phyloP scores from a whole-genome alignment of 208 protist species.

The Porcisia deanei region DNA sequence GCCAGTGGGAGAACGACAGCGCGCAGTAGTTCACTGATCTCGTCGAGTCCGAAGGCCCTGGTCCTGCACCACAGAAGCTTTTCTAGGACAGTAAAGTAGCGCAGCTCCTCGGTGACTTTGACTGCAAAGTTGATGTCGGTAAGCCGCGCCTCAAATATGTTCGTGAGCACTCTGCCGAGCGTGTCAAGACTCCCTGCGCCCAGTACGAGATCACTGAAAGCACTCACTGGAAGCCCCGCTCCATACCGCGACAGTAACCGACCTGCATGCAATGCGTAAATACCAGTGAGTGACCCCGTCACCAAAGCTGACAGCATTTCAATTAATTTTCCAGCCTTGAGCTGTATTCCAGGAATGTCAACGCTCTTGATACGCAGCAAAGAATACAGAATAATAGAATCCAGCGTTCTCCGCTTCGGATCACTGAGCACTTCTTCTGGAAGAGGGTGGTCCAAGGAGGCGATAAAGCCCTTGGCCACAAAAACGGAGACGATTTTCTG shows the following conservation, averaged over 20 bases:
- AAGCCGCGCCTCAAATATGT: constrained; percentile 74
- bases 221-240: constrained; percentile 59
- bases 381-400: constrained; percentile 82
- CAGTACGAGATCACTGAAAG: constrained; percentile 74
- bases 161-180: constrained; percentile 43
- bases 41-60: constrained; percentile 32
- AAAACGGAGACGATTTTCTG: constrained; percentile 44
- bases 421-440: constrained; percentile 53
- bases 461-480: constrained; percentile 53
- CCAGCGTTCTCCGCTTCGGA: constrained; percentile 65
- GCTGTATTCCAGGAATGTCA: constrained; percentile 45
- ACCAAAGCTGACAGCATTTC: constrained; percentile 56
- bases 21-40: constrained; percentile 66
- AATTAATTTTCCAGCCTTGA: constrained; percentile 37
- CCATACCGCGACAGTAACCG: constrained; percentile 70
- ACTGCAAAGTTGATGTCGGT: constrained; percentile 68
- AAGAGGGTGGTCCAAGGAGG: constrained; percentile 53
- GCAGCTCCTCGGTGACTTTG: constrained; percentile 73
- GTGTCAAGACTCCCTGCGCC: constrained; percentile 25
- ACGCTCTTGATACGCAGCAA: constrained; percentile 60
- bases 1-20: constrained; percentile 65
- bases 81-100: constrained; percentile 76
- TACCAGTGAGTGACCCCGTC: constrained; percentile 49
- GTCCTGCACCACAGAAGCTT: constrained; percentile 57
- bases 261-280: constrained; percentile 68